Evolutionary conservation across 345 rosid genomes (phyloP).

Genomic region (Turritis glabra): DNA sequence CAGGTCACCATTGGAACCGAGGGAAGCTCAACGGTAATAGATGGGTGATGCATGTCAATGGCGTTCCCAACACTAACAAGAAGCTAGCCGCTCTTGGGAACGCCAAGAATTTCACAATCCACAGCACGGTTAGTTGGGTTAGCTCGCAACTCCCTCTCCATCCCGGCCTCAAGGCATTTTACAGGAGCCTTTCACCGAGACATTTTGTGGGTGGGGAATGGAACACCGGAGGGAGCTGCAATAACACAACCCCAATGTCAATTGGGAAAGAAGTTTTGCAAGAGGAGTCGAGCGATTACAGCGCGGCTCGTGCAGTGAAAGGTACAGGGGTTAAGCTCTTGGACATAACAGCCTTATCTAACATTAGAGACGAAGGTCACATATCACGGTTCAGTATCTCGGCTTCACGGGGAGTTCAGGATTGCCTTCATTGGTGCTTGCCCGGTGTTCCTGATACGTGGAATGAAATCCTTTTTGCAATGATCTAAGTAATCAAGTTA

Average conservation of each 20-base stretch:
- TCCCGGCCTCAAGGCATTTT: slow-evolving; percentile 63
- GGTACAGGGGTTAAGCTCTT: slow-evolving; percentile 70
- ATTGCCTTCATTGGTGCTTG: slow-evolving; percentile 78
- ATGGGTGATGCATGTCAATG: slow-evolving; percentile 77
- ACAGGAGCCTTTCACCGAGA: slow-evolving; percentile 75
- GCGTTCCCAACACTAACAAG: slow-evolving; percentile 53
- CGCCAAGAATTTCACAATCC: slow-evolving; percentile 74
- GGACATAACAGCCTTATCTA: slow-evolving; percentile 68
- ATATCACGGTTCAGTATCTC: slow-evolving; percentile 63
- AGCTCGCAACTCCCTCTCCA: slow-evolving; percentile 58
- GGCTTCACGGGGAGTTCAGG: slow-evolving; percentile 58
- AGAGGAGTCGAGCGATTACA: slow-evolving; percentile 63
- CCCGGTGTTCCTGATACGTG: slow-evolving; percentile 81
- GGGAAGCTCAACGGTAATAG: slow-evolving; percentile 66
- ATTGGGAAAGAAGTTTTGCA: slow-evolving; percentile 66
- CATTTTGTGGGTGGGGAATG: slow-evolving; percentile 84
- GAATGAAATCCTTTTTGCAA: slow-evolving; percentile 65
- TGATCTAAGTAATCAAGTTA: slow-evolving; percentile 26
- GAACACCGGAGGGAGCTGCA: slow-evolving; percentile 88
- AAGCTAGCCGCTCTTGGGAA: slow-evolving; percentile 58
- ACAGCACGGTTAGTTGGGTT: slow-evolving; percentile 70
- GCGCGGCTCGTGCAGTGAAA: slow-evolving; percentile 59
- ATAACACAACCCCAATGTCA: slow-evolving; percentile 74
- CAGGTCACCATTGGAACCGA: slow-evolving; percentile 85
- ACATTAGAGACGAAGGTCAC: slow-evolving; percentile 82